Evolutionary conservation across 2,329 filamentous ascomycete genomes (phyloP), one percentile per base, ranked within the genome.

Genomic region (Monosporascus sp.): DNA sequence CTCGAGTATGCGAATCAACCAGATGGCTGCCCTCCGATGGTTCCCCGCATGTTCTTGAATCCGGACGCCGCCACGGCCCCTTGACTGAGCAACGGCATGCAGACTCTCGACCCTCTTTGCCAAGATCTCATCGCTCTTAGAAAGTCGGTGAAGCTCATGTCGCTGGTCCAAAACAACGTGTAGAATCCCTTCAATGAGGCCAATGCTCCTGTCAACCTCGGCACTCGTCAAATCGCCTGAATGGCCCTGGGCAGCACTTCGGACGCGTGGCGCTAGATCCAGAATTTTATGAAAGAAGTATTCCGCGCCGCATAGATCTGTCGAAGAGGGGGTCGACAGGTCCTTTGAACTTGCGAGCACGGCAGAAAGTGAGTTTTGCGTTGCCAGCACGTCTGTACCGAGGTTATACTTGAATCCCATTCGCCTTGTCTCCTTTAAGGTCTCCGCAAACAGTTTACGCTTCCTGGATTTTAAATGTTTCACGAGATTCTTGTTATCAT

Each of bases 381-480:
- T 83, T 39, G 81, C 79, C 18, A 97, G 76, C 44, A 86, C 77
- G 64, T 89, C 84, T 15, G 84, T 85, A 58, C 88, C 84, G 17
- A 96, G 76, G 65, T 96, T 97, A 50, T 86, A 84, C 62, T 86
- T 87, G 62, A 99, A 82, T 4, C 94, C 94, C 93, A 99, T 97
- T 53, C 86, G 82, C 37, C 90, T 84, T 27, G 97, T 74, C 22
- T 85, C 83, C 64, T 89, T 92, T 57, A 99, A 74, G 0, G 89
- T 92, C 61, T 97, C 93, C 1, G 90, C 89, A 62, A 96, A 94
- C 15, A 97, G 80, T 61, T 91, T 92, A 44, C 90, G 84, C 72
- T 99, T 99, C 62, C 90, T 83, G 3, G 84, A 85, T 75, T 97
- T 97, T 60, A 97, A 82, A 68, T 97, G 90, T 69, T 95, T 92